Conservation (phyloP, 345 rosid species). For the Zanthoxylum bungeanum region DNA sequence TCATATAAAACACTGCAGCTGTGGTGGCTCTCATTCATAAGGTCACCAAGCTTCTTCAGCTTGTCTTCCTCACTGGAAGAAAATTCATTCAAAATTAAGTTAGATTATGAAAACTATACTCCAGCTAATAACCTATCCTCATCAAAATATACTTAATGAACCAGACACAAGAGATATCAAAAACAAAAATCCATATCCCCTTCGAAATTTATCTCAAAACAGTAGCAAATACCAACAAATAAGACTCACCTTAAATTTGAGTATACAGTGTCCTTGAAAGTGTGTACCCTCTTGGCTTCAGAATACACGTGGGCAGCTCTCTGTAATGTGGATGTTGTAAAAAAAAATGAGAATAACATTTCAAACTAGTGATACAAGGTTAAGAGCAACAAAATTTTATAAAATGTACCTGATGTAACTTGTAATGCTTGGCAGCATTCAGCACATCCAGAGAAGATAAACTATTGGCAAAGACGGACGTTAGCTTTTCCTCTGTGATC, state of each 20-base stretch:
- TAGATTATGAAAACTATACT: background rate
- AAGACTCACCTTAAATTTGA: conserved; percentile 52
- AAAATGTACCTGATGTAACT: conserved; percentile 70
- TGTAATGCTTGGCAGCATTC: conserved; percentile 69
- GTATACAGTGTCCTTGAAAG: conserved; percentile 75
- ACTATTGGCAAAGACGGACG: conserved; percentile 60
- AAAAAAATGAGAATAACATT: background rate
- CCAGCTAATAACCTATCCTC: background rate
- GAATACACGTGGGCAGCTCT: conserved; percentile 91
- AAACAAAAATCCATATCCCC: too few species aligned
- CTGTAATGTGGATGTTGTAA: conserved; percentile 31
- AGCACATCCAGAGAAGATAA: conserved; percentile 80
- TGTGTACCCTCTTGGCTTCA: conserved; percentile 81
- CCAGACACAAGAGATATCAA: background rate
- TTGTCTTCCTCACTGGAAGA: conserved; percentile 90
- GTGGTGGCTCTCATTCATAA: conserved; percentile 93
- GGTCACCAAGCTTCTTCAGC: conserved; percentile 83
- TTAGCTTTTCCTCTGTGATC: conserved; percentile 45
- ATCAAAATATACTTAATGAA: background rate
- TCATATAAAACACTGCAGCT: conserved; percentile 88
- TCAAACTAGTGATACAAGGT: background rate
- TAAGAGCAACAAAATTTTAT: background rate
- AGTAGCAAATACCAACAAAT: background rate
- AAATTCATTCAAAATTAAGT: too few species aligned
- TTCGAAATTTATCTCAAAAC: too few species aligned